Evolutionary conservation across 2,329 filamentous ascomycete genomes (phyloP).

Genomic region (Zasmidium cellare): DNA sequence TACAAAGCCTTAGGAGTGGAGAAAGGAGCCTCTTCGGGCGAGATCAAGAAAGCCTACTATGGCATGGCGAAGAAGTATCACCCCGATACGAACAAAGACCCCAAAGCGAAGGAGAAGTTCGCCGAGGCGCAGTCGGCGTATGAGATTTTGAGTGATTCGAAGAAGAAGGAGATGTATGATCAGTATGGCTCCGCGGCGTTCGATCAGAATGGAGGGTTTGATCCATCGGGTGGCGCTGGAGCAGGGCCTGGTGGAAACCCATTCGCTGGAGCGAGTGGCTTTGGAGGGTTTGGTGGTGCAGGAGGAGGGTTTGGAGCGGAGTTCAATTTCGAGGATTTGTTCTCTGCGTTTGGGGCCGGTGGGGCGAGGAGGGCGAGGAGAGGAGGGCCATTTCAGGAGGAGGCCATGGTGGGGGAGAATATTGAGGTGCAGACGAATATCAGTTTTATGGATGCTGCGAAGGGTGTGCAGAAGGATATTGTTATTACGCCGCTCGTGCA

Average conservation of each 20-base stretch:
- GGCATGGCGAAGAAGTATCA: conserved; percentile 96
- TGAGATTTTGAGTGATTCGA: conserved; percentile 85
- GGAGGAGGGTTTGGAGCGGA: conserved; percentile 51
- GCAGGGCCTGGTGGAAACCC: conserved; percentile 65
- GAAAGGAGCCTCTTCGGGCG: conserved; percentile 75
- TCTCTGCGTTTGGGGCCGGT: conserved; percentile 78
- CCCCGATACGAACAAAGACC: conserved; percentile 95
- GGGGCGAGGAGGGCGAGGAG: conserved; percentile 52
- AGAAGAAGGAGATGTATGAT: conserved; percentile 92
- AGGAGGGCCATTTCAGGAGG: conserved; percentile 72
- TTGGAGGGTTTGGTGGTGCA: conserved; percentile 59
- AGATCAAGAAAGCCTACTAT: conserved; percentile 99
- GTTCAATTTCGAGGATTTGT: conserved; percentile 96
- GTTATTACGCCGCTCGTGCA: conserved; percentile 76
- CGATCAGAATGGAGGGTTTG: conserved; percentile 69
- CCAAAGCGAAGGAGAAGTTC: conserved; percentile 91
- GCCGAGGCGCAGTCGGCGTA: conserved; percentile 91
- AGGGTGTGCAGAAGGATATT: conserved; percentile 86
- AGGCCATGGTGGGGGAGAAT: conserved; percentile 86
- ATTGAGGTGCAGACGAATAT: conserved; percentile 94
- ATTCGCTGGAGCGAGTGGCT: conserved; percentile 57
- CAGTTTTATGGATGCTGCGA: conserved; percentile 93
- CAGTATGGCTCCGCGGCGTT: conserved; percentile 82
- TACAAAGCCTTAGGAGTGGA: conserved; percentile 83
- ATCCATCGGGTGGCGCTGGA: conserved; percentile 65